Evolutionary conservation across 1,284 basidiomycete species (phyloP).

Genomic region (Neolentinus lepideus): DNA sequence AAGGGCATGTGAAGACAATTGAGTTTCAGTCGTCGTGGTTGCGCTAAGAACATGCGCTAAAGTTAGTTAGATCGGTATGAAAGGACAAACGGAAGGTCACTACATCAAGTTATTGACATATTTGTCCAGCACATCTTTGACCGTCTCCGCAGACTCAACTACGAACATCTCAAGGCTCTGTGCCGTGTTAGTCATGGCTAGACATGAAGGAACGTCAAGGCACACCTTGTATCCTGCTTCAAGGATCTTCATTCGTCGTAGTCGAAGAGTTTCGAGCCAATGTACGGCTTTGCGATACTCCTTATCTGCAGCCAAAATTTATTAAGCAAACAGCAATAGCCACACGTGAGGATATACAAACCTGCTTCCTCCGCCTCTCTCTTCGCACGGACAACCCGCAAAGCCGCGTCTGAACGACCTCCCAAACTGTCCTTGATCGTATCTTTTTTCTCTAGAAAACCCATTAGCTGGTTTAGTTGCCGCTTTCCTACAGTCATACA

Average conservation of each 20-base stretch:
- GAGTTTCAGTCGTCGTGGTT: slow-evolving; percentile 61
- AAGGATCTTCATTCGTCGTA: slow-evolving; percentile 77
- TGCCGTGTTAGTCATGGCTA: not conserved
- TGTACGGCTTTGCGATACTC: slow-evolving; percentile 91
- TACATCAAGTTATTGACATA: slow-evolving; percentile 78
- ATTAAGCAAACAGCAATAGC: slow-evolving; percentile 2
- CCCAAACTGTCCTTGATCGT: slow-evolving; percentile 50
- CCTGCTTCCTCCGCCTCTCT: slow-evolving; percentile 90
- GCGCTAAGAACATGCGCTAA: slow-evolving; percentile 37
- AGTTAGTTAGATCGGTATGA: slow-evolving; percentile 5
- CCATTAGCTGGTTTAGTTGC: slow-evolving; percentile 71
- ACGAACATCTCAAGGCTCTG: slow-evolving; percentile 80
- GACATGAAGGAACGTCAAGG: not conserved
- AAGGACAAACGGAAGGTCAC: slow-evolving; percentile 15
- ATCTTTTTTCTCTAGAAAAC: slow-evolving; percentile 66
- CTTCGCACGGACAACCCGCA: slow-evolving; percentile 75
- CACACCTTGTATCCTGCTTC: slow-evolving; percentile 72
- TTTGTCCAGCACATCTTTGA: slow-evolving; percentile 60
- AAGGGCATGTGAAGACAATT: slow-evolving; percentile 52
- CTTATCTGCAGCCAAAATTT: slow-evolving; percentile 51
- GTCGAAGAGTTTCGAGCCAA: slow-evolving; percentile 87
- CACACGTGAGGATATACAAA: slow-evolving; percentile 24
- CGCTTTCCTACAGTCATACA: slow-evolving; percentile 49
- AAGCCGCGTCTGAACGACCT: slow-evolving; percentile 48
- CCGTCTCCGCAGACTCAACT: slow-evolving; percentile 60